Evolutionary conservation across 2,329 filamentous ascomycete species (phyloP).

Genomic region (Fonsecaea erecta): DNA sequence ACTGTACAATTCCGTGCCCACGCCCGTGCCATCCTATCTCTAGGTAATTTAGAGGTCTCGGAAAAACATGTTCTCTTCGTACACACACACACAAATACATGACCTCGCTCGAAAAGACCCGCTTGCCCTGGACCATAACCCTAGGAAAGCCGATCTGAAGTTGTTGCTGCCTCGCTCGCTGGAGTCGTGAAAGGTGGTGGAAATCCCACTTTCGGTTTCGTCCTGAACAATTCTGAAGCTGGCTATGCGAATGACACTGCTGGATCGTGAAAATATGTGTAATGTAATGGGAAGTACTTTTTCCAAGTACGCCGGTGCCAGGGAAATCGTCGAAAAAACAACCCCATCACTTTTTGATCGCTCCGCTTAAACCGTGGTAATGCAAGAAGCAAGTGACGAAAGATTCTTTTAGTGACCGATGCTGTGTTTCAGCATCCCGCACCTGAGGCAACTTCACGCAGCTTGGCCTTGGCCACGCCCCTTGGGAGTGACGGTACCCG

Average conservation of each 20-base stretch:
- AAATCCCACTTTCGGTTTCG: constrained; percentile 23
- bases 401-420: neutral
- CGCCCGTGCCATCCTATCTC: neutral
- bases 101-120: constrained; percentile 85
- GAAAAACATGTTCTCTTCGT: constrained; percentile 3
- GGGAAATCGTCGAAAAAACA: constrained; percentile 17
- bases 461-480: constrained; percentile 53
- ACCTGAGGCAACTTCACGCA: constrained; percentile 41
- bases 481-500: constrained; percentile 56
- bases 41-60: constrained; percentile 5
- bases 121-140: constrained; percentile 47
- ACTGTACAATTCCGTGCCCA: constrained; percentile 30
- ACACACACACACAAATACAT: constrained; percentile 71
- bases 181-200: constrained; percentile 19
- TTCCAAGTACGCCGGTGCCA: constrained; percentile 35
- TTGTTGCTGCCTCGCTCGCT: constrained; percentile 11
- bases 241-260: constrained; percentile 30
- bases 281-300: constrained; percentile 28
- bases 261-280: constrained; percentile 16
- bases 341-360: constrained; percentile 30
- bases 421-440: neutral
- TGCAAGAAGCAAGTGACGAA: constrained; percentile 17
- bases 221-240: constrained; percentile 30
- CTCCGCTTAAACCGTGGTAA: constrained; percentile 20
- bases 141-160: constrained; percentile 6